A percentile compares a stretch with the other conserved stretches of the same genome.
phyloP scores from a whole-genome alignment of 306 rosid genomes.

The Trichosanthes cucumerina region DNA sequence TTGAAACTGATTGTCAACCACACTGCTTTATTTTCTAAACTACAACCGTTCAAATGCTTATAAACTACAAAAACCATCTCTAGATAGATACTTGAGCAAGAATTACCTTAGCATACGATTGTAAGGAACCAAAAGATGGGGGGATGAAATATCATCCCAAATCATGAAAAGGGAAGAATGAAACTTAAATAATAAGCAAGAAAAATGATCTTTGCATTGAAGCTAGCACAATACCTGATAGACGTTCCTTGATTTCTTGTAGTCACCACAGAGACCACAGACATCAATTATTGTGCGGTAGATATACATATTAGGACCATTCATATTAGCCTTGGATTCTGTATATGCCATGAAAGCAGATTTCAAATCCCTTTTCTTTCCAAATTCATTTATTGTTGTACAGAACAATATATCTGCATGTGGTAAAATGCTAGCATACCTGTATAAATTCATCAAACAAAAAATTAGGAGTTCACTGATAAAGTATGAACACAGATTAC shows the following conservation, averaged over 20 bases:
- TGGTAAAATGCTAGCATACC: conserved; percentile 81
- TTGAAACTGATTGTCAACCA: background rate
- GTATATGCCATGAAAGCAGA: conserved; percentile 71
- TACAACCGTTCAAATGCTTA: background rate
- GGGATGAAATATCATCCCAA: background rate
- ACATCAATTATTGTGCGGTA: conserved; percentile 70
- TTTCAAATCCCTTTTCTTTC: conserved; percentile 54
- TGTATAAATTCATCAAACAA: conserved; percentile 24
- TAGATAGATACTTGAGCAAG: background rate
- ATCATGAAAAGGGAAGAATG: background rate
- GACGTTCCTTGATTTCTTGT: conserved; percentile 73
- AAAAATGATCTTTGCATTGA: conserved; percentile 15
- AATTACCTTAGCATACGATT: background rate
- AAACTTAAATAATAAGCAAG: background rate
- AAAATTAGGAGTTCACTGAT: background rate
- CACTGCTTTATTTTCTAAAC: background rate
- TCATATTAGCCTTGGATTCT: conserved; percentile 40
- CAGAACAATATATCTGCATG: conserved; percentile 53
- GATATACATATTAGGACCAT: conserved; percentile 58
- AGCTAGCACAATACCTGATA: conserved; percentile 52
- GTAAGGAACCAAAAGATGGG: background rate
- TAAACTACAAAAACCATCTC: background rate
- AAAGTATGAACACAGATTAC: background rate
- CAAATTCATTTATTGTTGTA: conserved; percentile 60
- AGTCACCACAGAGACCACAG: conserved; percentile 73